phyloP scores from a whole-genome alignment of 2,329 filamentous ascomycete species.

The Cladophialophora chaetospira region DNA sequence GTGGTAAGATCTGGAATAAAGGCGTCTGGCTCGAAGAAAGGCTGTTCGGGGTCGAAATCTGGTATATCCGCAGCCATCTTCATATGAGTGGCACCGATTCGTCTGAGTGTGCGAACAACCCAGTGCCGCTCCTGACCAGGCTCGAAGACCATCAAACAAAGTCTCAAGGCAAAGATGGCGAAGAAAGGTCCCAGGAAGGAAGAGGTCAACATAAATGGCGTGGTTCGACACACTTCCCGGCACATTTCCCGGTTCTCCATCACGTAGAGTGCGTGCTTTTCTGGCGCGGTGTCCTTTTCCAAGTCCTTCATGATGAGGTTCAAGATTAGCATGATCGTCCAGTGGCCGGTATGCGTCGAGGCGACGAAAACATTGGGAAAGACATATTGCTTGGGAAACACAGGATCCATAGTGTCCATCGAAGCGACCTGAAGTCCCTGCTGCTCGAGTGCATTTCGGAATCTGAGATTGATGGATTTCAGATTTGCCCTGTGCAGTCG shows the following conservation, averaged over 20 bases:
- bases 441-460: slow-evolving; percentile 23
- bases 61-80: slow-evolving; percentile 33
- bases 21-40: background rate
- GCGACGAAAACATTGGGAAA: slow-evolving; percentile 32
- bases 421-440: slow-evolving; percentile 17
- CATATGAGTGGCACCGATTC: slow-evolving; percentile 32
- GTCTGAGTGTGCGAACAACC: slow-evolving; percentile 27
- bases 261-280: slow-evolving; percentile 24
- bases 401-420: slow-evolving; percentile 21
- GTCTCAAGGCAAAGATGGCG: slow-evolving; percentile 31
- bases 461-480: slow-evolving; percentile 28
- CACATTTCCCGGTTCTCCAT: slow-evolving; percentile 31
- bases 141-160: slow-evolving; percentile 30
- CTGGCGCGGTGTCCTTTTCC: slow-evolving; percentile 21
- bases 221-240: slow-evolving; percentile 30
- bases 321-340: slow-evolving; percentile 31
- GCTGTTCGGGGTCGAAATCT: background rate
- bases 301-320: slow-evolving; percentile 29
- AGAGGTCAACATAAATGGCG: slow-evolving; percentile 32
- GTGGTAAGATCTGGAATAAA: background rate
- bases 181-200: slow-evolving; percentile 34
- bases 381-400: slow-evolving; percentile 31
- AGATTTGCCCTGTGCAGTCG: slow-evolving; percentile 24
- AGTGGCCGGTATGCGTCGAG: slow-evolving; percentile 28
- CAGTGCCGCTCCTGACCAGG: slow-evolving; percentile 27